Evolutionary conservation across 345 rosid species (phyloP), one percentile per base, ranked within the genome.

Genomic region (Tarenaya hassleriana): DNA sequence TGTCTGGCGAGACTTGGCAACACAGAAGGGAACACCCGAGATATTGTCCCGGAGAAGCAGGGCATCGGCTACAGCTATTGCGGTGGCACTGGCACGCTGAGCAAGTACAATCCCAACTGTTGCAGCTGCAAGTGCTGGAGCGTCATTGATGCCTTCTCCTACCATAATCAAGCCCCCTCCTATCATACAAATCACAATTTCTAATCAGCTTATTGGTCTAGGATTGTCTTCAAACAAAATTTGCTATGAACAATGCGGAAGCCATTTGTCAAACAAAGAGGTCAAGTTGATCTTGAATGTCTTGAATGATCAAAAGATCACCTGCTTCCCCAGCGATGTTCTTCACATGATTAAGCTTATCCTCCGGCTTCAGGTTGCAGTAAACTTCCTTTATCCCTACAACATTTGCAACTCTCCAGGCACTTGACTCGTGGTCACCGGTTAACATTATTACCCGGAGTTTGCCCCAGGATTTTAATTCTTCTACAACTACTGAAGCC

Each of bases 131-230:
- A 91, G 84, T 16, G 98, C 98, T 46, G 98, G 98, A 19, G 78
- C 98, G 68, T 92, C 95, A 66, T 92, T 92, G 47, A 92, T 92
- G 24, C 98, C 98, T 81, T 92, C 96, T 51, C 98, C 95, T 8
- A 87, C 96, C 96, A 84, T 88, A 56, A 84, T 79, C 64, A 88
- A 72, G 54, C 96, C 98, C 40, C 96, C 96, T 16, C 94, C 98
- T 92, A 62, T 16, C 45, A 77, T 55, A 50, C n/a, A 41, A 50
- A 8, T 48, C n/a, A 5, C 3, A 10, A 1, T 52, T 15, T 27
- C 50, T 3, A 45, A 27, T 4, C 32, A 8, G 8, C 39, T 52
- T 11, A 16, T 7, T 13, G 1, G n/a, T n/a, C n/a, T n/a, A n/a
- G n/a, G n/a, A n/a, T 45, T 50, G 31, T 16, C 34, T 31, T 6